Percentiles rank a stretch among this genome's conserved stretches.
Evolutionary conservation across 2,329 filamentous ascomycete genomes (phyloP).

Genomic region (Calonectria naviculata): DNA sequence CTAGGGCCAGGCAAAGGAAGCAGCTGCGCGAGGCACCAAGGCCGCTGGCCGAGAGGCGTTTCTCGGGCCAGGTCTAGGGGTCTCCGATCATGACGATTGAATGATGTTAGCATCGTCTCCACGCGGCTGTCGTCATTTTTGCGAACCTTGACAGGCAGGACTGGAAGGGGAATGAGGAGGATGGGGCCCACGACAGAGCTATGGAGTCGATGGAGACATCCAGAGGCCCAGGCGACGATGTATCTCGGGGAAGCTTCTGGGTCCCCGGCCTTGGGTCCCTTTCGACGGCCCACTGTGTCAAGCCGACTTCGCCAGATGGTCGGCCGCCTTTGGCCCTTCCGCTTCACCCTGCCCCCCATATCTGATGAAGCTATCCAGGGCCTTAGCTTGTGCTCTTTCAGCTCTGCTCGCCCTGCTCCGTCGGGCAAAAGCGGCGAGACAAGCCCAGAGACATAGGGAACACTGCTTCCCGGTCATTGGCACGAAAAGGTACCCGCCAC

Average conservation of each 20-base stretch:
- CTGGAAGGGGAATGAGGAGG: not conserved
- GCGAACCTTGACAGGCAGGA: not conserved
- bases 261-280: conserved; percentile 2
- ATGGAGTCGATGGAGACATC: conserved; percentile 1
- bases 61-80: not conserved
- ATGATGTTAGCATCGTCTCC: not conserved
- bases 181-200: not conserved
- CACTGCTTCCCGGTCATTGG: not conserved
- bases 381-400: not conserved
- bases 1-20: not conserved
- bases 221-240: not conserved
- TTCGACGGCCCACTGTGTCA: not conserved
- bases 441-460: not conserved
- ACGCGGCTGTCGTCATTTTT: not conserved
- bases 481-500: conserved; percentile 1
- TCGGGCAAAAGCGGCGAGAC: not conserved
- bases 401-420: not conserved
- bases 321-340: not conserved
- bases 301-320: not conserved
- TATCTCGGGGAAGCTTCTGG: conserved; percentile 4
- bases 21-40: not conserved
- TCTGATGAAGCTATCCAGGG: conserved; percentile 3
- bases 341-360: not conserved
- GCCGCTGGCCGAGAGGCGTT: not conserved
- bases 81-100: not conserved